Evolutionary conservation across 768 basidiomycete species (phyloP).

Genomic region (Boletus edulis): DNA sequence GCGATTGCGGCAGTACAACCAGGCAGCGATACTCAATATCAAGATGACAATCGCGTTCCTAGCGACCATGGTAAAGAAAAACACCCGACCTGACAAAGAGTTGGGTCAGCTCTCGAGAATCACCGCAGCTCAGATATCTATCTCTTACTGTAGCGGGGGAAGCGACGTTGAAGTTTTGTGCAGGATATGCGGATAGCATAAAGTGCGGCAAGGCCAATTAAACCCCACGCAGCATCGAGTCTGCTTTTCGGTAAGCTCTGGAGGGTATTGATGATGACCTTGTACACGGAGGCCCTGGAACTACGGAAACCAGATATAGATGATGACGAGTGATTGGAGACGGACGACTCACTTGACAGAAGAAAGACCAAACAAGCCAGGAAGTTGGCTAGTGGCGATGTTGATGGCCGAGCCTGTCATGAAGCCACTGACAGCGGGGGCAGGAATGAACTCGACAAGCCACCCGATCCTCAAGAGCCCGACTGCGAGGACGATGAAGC

Average conservation of each 20-base stretch:
- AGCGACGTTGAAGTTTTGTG: slow-evolving; percentile 49
- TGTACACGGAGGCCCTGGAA: slow-evolving; percentile 81
- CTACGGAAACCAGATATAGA: slow-evolving; percentile 36
- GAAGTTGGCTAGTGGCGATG: slow-evolving; percentile 86
- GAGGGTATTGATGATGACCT: slow-evolving; percentile 90
- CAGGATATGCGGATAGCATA: slow-evolving; percentile 67
- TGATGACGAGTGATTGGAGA: not conserved
- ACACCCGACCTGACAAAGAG: slow-evolving; percentile 47
- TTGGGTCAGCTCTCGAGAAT: not conserved
- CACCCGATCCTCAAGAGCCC: slow-evolving; percentile 90
- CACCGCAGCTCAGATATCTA: not conserved
- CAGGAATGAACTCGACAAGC: slow-evolving; percentile 93
- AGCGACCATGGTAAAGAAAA: slow-evolving; percentile 78
- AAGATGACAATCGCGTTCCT: slow-evolving; percentile 88
- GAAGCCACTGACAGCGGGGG: slow-evolving; percentile 82
- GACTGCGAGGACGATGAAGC: slow-evolving; percentile 88
- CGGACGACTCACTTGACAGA: slow-evolving; percentile 68
- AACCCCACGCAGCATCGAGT: slow-evolving; percentile 89
- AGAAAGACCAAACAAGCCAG: slow-evolving; percentile 83
- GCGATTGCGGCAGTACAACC: slow-evolving; percentile 74
- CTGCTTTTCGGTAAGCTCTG: slow-evolving; percentile 71
- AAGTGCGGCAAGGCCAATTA: slow-evolving; percentile 67
- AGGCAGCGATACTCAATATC: slow-evolving; percentile 83
- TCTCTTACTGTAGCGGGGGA: slow-evolving; percentile 57
- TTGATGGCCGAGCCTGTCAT: slow-evolving; percentile 99